phyloP scores from a whole-genome alignment of 2,329 filamentous ascomycete species.

The Daldinia sp. region DNA sequence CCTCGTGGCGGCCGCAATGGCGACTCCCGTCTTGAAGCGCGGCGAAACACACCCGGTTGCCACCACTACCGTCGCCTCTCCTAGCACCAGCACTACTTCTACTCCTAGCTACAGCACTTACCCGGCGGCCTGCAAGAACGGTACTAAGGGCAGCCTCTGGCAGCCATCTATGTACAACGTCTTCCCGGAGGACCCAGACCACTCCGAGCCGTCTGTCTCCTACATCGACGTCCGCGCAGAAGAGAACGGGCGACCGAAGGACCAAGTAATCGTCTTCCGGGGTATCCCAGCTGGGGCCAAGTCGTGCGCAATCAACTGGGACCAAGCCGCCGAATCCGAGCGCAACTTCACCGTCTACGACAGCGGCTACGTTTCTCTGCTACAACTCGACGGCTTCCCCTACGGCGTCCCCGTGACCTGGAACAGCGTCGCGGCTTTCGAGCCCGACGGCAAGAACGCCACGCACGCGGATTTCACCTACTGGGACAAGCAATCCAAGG shows the following conservation, averaged over 20 bases:
- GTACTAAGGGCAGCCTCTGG: slow-evolving; percentile 20
- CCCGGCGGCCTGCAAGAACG: slow-evolving; percentile 14
- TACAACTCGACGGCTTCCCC: slow-evolving; percentile 42
- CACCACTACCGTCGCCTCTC: not conserved
- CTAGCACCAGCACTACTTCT: not conserved
- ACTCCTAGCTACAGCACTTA: not conserved
- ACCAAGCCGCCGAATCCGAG: slow-evolving; percentile 48
- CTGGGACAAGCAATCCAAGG: slow-evolving; percentile 40
- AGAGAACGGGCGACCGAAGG: slow-evolving; percentile 35
- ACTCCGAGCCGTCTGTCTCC: slow-evolving; percentile 19
- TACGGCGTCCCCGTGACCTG: slow-evolving; percentile 35
- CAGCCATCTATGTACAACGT: slow-evolving; percentile 41
- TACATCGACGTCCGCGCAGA: slow-evolving; percentile 23
- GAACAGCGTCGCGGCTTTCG: slow-evolving; percentile 40
- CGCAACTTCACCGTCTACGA: slow-evolving; percentile 50
- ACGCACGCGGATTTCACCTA: slow-evolving; percentile 43
- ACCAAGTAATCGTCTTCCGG: slow-evolving; percentile 48
- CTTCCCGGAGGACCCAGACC: slow-evolving; percentile 24
- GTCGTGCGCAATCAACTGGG: slow-evolving; percentile 45
- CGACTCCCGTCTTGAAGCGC: slow-evolving; percentile 5
- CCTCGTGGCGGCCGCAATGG: slow-evolving; percentile 19
- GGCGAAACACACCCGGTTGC: slow-evolving; percentile 1
- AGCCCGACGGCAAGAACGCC: slow-evolving; percentile 22
- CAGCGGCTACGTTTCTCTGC: slow-evolving; percentile 38
- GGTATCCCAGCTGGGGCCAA: slow-evolving; percentile 44